Evolutionary conservation across 2,329 filamentous ascomycete species (phyloP).

Genomic region (Davidsoniella neocaledoniae): DNA sequence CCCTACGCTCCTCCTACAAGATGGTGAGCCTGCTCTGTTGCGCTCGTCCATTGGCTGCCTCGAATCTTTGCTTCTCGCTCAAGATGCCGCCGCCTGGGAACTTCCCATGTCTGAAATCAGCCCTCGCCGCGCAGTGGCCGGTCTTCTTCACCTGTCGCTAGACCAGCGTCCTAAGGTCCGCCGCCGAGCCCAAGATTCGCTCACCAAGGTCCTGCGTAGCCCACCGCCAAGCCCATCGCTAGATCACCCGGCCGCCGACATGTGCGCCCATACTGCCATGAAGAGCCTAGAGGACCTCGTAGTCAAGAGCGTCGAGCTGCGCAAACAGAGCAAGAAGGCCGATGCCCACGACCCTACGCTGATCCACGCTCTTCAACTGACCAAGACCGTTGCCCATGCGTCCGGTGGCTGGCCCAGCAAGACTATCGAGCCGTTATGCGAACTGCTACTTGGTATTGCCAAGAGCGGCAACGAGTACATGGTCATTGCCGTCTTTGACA

Average conservation of each 20-base stretch:
- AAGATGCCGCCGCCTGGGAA: slow-evolving; percentile 79
- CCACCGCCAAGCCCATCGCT: slow-evolving; percentile 81
- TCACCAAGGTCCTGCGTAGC: slow-evolving; percentile 66
- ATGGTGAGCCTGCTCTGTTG: slow-evolving; percentile 75
- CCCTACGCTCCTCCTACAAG: slow-evolving; percentile 60
- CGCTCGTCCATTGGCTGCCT: slow-evolving; percentile 82
- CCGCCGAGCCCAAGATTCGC: slow-evolving; percentile 79
- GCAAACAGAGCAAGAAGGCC: slow-evolving; percentile 46
- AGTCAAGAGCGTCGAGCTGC: slow-evolving; percentile 40
- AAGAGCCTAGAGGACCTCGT: slow-evolving; percentile 63
- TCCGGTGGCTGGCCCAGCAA: slow-evolving; percentile 92
- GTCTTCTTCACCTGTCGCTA: slow-evolving; percentile 66
- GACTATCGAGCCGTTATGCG: slow-evolving; percentile 85
- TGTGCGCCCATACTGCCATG: slow-evolving; percentile 86
- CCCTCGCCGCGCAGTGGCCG: slow-evolving; percentile 73
- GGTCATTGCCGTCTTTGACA: slow-evolving; percentile 90
- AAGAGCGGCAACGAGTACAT: slow-evolving; percentile 86
- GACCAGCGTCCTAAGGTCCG: slow-evolving; percentile 86
- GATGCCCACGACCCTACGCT: slow-evolving; percentile 60
- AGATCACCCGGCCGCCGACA: slow-evolving; percentile 87
- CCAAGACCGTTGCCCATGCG: slow-evolving; percentile 74
- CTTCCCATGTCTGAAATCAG: slow-evolving; percentile 68
- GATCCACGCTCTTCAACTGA: slow-evolving; percentile 81
- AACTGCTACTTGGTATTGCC: slow-evolving; percentile 75
- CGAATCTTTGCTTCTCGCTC: slow-evolving; percentile 76